These are phyloP conservation scores for Linum tenue DNA, from an alignment of 345 rosid genomes.

Conservation along the genomic window DNA sequence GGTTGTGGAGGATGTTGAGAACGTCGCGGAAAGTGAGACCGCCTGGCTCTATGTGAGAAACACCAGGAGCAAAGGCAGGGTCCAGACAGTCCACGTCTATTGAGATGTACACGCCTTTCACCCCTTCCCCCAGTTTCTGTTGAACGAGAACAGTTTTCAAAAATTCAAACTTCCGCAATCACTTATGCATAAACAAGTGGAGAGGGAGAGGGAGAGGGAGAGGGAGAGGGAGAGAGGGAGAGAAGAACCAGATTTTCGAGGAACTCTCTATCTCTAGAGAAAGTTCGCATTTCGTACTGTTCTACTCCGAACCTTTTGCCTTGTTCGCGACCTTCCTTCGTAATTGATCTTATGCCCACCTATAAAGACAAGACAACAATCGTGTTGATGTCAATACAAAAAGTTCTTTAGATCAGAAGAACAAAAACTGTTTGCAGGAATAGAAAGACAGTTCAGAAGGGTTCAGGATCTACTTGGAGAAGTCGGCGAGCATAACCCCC, in stretches of 20 bases:
- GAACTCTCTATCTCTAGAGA: conserved; percentile 57
- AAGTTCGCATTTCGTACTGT: conserved; percentile 91
- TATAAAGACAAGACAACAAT: conserved; percentile 18
- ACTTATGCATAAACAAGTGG: background rate
- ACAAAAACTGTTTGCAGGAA: background rate
- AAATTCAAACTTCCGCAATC: background rate
- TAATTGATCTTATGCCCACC: conserved; percentile 96
- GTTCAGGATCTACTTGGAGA: conserved; percentile 53
- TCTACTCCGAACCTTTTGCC: conserved; percentile 91
- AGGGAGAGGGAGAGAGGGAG: conserved; percentile 13
- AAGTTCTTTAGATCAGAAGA: background rate
- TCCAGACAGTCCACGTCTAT: conserved; percentile 92
- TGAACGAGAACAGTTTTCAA: conserved; percentile 2
- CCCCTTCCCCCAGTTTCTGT: conserved; percentile 97
- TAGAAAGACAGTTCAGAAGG: background rate
- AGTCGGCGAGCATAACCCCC: conserved; percentile 88
- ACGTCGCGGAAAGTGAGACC: conserved; percentile 93
- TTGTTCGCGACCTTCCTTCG: conserved; percentile 77
- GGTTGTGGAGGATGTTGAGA: conserved; percentile 81
- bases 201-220: conserved; percentile 6
- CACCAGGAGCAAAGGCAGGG: conserved; percentile 98
- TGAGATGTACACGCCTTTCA: conserved; percentile 84
- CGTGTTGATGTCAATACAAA: conserved; percentile 2
- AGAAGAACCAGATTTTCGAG: conserved; percentile 80
- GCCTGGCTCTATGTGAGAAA: conserved; percentile 96